Evolutionary conservation across 305 asterid species (phyloP), one percentile per base, ranked within the genome.

Genomic region (Solanum chacoense): DNA sequence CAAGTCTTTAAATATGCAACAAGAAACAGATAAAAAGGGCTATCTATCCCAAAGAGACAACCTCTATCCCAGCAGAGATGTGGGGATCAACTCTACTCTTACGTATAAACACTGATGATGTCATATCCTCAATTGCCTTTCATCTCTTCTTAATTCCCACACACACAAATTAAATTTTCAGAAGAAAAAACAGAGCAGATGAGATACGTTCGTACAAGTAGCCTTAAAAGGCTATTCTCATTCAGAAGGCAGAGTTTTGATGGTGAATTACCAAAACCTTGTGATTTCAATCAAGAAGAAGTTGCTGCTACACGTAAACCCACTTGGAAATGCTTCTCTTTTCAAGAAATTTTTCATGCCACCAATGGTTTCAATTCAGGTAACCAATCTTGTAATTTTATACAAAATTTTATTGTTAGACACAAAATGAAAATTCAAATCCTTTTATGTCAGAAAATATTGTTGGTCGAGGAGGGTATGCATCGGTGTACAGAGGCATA

Each of bases 401-500:
- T 55, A 31, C 5, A 77, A 77, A 35, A 42, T 55, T 16, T 85
- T 85, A 7, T 1, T 73, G 6, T 87, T 55, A 28, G 20, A 14
- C 10, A 7, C 78, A 26, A 81, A 42, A 28, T 50, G 34, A 11
- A 50, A 28, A 14, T 13, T 26, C 22, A 74, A 32, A 74, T 31
- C 45, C 32, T 40, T 31, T 74, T 16, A 80, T 69, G 6, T 85
- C 94, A 96, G 98, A 93, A 11, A 94, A 96, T 84, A 90, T 97
- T 94, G 99, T 94, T 5, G 99, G 99, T n/a, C 94, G 90, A 93
- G 99, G 99, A 89, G 99, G 99, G n/a, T 96, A 90, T 90, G 99
- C 99, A 22, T 98, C 96, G 96, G 99, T 97, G 8, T 97, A 94
- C 95, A 97, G 89, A 90, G 99, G 99, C 34, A 91, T 92, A 14